phyloP scores from a whole-genome alignment of 768 basidiomycete genomes.

The Lepiota subincarnata region DNA sequence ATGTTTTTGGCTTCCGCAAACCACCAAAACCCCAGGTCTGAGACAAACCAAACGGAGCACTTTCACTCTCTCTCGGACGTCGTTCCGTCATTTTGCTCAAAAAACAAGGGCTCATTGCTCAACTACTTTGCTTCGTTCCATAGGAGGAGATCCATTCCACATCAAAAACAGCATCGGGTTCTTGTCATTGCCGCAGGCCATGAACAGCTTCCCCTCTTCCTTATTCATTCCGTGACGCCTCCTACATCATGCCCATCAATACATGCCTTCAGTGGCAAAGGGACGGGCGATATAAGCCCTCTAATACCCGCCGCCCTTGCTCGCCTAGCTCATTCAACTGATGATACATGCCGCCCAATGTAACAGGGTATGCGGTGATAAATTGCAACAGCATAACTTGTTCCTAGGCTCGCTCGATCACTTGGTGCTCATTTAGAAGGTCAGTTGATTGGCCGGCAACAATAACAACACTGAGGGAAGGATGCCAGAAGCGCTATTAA shows the following conservation, averaged over 20 bases:
- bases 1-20: too few species aligned
- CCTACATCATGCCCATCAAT: too few species aligned
- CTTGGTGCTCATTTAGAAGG: too few species aligned
- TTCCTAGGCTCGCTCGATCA: too few species aligned
- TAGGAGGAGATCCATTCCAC: neutral
- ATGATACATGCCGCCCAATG: neutral
- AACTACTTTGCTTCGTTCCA: too few species aligned
- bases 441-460: too few species aligned
- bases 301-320: neutral
- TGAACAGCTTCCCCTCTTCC: too few species aligned
- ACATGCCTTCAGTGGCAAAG: neutral
- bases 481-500: too few species aligned
- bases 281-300: neutral
- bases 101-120: too few species aligned
- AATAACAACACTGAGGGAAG: too few species aligned
- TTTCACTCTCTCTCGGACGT: neutral
- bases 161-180: neutral
- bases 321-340: too few species aligned
- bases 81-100: neutral
- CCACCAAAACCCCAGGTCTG: conserved; percentile 1
- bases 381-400: neutral
- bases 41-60: neutral
- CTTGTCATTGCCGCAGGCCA: neutral
- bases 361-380: neutral
- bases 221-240: too few species aligned